These are phyloP conservation scores for Bjerkandera adusta DNA, from an alignment of 1,284 basidiomycete species.

Conservation along the genomic window DNA sequence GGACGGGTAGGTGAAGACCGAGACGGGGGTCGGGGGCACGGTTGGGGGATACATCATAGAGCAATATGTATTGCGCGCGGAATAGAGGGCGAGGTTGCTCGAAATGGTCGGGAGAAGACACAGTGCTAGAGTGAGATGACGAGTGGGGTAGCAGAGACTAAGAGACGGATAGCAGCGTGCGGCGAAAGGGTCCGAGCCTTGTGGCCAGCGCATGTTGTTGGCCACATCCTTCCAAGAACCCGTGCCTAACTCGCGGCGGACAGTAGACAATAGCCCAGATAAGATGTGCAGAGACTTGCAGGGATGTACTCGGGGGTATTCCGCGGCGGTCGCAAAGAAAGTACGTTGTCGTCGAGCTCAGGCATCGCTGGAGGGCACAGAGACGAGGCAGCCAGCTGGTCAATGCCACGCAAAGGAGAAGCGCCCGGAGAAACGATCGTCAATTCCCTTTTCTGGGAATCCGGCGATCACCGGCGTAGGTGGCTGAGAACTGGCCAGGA, in stretches of 20 bases:
- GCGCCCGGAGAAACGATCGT: too few relatives aligned
- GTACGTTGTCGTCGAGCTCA: too few relatives aligned
- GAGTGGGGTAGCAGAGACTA: neutral
- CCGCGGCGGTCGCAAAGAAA: too few relatives aligned
- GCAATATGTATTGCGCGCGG: neutral
- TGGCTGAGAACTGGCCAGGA: conserved; percentile 32
- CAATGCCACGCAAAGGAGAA: too few relatives aligned
- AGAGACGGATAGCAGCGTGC: neutral
- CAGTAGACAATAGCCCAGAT: too few relatives aligned
- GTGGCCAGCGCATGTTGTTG: conserved; percentile 17
- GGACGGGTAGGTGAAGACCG: neutral
- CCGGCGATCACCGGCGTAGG: conserved; percentile 21
- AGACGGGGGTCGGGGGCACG: neutral
- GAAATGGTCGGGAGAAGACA: conserved; percentile 10
- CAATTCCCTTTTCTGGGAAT: too few relatives aligned
- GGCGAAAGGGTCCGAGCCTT: conserved; percentile 14
- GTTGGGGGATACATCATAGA: conserved; percentile 8
- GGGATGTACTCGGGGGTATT: too few relatives aligned
- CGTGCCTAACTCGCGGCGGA: conserved; percentile 3
- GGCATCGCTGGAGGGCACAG: too few relatives aligned
- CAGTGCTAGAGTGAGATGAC: too few relatives aligned
- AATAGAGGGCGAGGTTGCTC: neutral
- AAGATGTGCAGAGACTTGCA: too few relatives aligned
- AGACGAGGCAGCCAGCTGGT: too few relatives aligned
- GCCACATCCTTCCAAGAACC: neutral